A percentile compares a stretch with the other conserved stretches of the same genome.
These are phyloP conservation scores for Nannizziopsis arthrosporioides DNA, from an alignment of 2,329 filamentous ascomycete genomes.

Conservation along the genomic window DNA sequence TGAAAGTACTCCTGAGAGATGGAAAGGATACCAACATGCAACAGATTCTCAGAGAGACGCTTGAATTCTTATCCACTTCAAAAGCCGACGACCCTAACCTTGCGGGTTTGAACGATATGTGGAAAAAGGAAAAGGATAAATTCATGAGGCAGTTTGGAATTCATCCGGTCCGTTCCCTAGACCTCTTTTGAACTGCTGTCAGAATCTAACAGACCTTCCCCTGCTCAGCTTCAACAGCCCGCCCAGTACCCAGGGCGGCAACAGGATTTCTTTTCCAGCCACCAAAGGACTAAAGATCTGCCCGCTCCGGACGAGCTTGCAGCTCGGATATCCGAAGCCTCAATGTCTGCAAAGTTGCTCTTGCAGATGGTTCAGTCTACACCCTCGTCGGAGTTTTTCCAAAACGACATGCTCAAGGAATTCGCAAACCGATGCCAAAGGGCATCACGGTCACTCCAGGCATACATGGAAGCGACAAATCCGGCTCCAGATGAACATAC, in stretches of 20 bases:
- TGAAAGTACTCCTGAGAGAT: conserved; percentile 62
- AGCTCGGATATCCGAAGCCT: conserved; percentile 76
- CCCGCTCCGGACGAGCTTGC: conserved; percentile 67
- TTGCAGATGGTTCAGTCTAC: conserved; percentile 84
- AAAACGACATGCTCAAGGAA: conserved; percentile 83
- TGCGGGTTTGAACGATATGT: conserved; percentile 64
- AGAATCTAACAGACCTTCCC: neutral
- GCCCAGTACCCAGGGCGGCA: conserved; percentile 9
- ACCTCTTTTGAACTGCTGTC: neutral
- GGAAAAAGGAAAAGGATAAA: conserved; percentile 72
- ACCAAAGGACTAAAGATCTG: conserved; percentile 28
- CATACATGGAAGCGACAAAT: conserved; percentile 68
- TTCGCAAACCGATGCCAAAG: conserved; percentile 77
- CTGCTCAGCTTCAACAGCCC: conserved; percentile 3
- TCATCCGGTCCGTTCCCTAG: conserved; percentile 21
- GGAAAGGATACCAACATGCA: conserved; percentile 64
- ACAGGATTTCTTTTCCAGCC: conserved; percentile 16
- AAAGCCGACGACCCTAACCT: conserved; percentile 66
- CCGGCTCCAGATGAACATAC: conserved; percentile 85
- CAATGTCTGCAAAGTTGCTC: conserved; percentile 82
- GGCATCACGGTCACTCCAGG: conserved; percentile 70
- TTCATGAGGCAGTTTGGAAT: conserved; percentile 43
- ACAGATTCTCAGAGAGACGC: conserved; percentile 75
- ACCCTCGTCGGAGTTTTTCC: conserved; percentile 58
- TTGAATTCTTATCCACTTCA: conserved; percentile 63